These are phyloP conservation scores for Botrytis elliptica DNA, from an alignment of 2,329 filamentous ascomycete species.

Conservation along the genomic window DNA sequence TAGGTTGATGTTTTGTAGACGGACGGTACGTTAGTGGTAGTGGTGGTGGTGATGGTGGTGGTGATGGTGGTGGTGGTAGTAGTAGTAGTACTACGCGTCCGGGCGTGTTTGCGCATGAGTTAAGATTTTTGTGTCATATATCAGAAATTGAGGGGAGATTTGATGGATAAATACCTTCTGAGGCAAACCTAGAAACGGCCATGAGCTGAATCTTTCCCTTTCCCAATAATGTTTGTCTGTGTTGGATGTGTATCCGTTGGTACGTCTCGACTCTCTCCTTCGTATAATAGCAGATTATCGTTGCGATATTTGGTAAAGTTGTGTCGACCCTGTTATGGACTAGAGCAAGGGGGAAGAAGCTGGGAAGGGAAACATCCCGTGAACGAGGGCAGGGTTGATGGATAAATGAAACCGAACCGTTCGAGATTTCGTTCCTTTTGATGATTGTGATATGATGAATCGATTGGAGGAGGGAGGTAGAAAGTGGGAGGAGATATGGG, in stretches of 20 bases:
- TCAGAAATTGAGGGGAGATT: constrained; percentile 9
- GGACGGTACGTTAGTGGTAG: background rate
- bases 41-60: too few relatives aligned
- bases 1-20: background rate
- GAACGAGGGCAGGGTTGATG: background rate
- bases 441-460: background rate
- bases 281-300: background rate
- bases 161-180: background rate
- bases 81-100: background rate
- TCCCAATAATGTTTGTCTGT: background rate
- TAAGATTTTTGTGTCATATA: constrained; percentile 7
- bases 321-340: background rate
- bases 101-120: constrained; percentile 8
- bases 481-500: background rate
- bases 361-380: background rate
- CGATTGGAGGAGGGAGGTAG: background rate
- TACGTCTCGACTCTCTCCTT: background rate
- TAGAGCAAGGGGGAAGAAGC: background rate
- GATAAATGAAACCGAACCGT: background rate
- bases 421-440: background rate
- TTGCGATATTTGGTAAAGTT: constrained; percentile 3
- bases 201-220: background rate
- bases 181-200: background rate
- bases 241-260: background rate
- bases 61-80: background rate